Conservation (phyloP, 768 basidiomycete genomes). For the Sarcomyxa edulis region DNA sequence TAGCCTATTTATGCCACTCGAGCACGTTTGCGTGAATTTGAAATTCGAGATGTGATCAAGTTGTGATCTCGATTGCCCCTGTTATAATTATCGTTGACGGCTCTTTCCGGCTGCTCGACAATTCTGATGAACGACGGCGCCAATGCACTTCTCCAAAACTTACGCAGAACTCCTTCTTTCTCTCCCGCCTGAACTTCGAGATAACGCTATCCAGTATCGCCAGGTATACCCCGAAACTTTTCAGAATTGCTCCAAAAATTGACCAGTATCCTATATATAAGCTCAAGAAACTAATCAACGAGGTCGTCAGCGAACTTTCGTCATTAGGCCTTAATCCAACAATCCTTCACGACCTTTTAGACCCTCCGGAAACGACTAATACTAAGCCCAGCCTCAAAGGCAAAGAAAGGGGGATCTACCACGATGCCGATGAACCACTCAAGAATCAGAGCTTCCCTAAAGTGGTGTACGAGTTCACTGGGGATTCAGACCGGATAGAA, state of each 20-base stretch:
- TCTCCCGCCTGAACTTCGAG: conserved; percentile 72
- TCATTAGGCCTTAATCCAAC: conserved; percentile 57
- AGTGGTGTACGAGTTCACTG: conserved; percentile 55
- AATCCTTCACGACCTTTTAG: conserved; percentile 35
- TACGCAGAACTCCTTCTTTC: conserved; percentile 56
- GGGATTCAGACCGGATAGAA: conserved; percentile 41
- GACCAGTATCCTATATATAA: conserved; percentile 22
- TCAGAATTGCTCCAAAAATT: neutral
- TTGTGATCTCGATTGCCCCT: too few relatives aligned
- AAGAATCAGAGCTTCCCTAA: conserved; percentile 12
- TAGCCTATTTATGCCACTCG: too few relatives aligned
- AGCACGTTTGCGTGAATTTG: too few relatives aligned
- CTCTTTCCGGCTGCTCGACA: too few relatives aligned
- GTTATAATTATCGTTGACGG: too few relatives aligned
- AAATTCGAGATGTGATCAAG: too few relatives aligned
- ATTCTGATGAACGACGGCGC: too few relatives aligned
- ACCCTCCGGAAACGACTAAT: conserved; percentile 10
- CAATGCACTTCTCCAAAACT: conserved; percentile 76
- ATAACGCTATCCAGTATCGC: conserved; percentile 81
- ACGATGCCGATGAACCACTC: conserved; percentile 4
- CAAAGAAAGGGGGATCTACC: too few relatives aligned
- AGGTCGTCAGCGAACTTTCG: conserved; percentile 73
- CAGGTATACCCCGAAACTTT: too few relatives aligned
- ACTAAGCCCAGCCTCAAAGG: too few relatives aligned
- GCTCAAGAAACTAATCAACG: conserved; percentile 89